These are phyloP conservation scores for Boechera stricta DNA, from an alignment of 345 rosid species.

Conservation along the genomic window DNA sequence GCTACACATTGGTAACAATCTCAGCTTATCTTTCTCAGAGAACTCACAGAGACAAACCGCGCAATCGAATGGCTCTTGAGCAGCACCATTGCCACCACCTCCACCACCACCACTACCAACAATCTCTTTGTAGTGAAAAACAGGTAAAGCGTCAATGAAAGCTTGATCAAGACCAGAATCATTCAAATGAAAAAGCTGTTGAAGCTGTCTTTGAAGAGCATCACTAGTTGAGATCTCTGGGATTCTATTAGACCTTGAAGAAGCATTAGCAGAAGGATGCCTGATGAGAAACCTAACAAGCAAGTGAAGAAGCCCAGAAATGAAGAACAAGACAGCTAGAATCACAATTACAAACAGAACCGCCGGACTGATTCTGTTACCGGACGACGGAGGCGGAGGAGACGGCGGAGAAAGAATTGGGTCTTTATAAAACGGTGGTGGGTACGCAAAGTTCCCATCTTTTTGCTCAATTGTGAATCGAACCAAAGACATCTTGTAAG, in stretches of 20 bases:
- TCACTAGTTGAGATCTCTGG: constrained; percentile 76
- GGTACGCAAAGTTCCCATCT: constrained; percentile 58
- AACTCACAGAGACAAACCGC: constrained; percentile 92
- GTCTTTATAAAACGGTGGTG: constrained; percentile 61
- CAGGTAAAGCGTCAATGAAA: constrained; percentile 87
- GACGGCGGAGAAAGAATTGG: constrained; percentile 50
- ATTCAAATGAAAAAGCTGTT: constrained; percentile 86
- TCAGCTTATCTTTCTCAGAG: constrained; percentile 78
- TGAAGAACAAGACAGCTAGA: constrained; percentile 78
- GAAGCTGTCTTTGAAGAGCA: constrained; percentile 87
- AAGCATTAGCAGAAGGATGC: constrained; percentile 64
- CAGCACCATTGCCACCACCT: constrained; percentile 33
- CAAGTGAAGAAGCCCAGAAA: constrained; percentile 82
- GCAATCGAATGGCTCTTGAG: constrained; percentile 83
- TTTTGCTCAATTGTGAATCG: constrained; percentile 56
- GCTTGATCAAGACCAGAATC: constrained; percentile 94
- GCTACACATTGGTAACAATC: constrained; percentile 82
- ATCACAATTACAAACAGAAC: constrained; percentile 78
- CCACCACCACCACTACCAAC: constrained; percentile 41
- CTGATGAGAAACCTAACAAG: constrained; percentile 83
- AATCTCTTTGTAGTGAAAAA: constrained; percentile 74
- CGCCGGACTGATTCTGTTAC: constrained; percentile 79
- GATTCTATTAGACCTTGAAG: constrained; percentile 64
- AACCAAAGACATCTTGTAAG: constrained; percentile 61
- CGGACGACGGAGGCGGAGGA: constrained; percentile 47